These are phyloP conservation scores for Phytophthora tentaculata DNA, from an alignment of 352 stramenopile genomes.

Conservation along the genomic window DNA sequence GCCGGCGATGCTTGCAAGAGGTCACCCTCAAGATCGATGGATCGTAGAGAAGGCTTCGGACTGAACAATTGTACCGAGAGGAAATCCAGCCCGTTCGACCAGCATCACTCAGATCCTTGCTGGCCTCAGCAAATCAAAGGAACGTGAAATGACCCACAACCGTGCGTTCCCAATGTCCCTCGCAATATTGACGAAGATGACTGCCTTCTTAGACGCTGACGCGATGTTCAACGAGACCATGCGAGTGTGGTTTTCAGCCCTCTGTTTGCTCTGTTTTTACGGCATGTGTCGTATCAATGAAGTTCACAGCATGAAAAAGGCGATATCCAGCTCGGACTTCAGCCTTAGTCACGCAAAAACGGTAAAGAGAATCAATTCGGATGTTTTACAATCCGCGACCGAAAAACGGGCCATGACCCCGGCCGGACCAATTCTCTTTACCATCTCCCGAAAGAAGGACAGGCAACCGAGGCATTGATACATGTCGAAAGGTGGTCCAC, in stretches of 20 bases:
- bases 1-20: constrained; percentile 15
- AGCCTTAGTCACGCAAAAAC: neutral
- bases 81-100: constrained; percentile 7
- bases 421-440: constrained; percentile 8
- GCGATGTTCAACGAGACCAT: constrained; percentile 27
- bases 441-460: constrained; percentile 5
- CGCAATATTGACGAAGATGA: constrained; percentile 2
- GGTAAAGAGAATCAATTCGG: constrained; percentile 2
- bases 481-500: constrained; percentile 9
- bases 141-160: constrained; percentile 13
- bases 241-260: constrained; percentile 25
- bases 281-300: constrained; percentile 36
- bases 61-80: neutral
- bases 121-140: constrained; percentile 14
- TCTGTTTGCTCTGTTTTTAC: constrained; percentile 26
- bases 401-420: constrained; percentile 17
- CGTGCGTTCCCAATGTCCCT: constrained; percentile 15
- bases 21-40: constrained; percentile 19
- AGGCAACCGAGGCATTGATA: constrained; percentile 4
- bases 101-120: constrained; percentile 19
- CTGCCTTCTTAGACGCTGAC: constrained; percentile 11
- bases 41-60: constrained; percentile 1
- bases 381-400: constrained; percentile 16
- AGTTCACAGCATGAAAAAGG: constrained; percentile 17
- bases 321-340: constrained; percentile 14